Conservation (phyloP, 2,329 filamentous ascomycete species). For the Neospermospora avenae region DNA sequence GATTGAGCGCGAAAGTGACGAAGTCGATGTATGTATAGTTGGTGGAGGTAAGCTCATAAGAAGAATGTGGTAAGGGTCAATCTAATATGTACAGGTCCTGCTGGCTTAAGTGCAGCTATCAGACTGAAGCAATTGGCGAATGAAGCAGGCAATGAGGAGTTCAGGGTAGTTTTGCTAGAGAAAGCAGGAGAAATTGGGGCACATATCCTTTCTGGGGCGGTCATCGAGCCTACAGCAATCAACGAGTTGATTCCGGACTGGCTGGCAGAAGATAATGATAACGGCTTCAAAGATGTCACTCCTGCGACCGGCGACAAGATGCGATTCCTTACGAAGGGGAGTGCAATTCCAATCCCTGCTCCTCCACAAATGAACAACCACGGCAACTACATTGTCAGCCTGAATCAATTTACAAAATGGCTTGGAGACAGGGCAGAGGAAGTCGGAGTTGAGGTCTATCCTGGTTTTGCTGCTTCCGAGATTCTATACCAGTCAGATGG, state of each 20-base stretch:
- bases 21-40: constrained; percentile 96
- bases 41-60: constrained; percentile 63
- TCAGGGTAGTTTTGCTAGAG: constrained; percentile 86
- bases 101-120: constrained; percentile 89
- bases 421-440: constrained; percentile 95
- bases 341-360: constrained; percentile 74
- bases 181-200: constrained; percentile 94
- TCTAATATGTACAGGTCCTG: constrained; percentile 58
- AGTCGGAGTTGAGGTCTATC: constrained; percentile 91
- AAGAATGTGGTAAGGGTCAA: background rate
- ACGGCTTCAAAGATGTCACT: constrained; percentile 82
- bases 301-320: constrained; percentile 82
- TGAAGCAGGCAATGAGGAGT: constrained; percentile 92
- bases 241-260: constrained; percentile 92
- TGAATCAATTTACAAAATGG: constrained; percentile 96
- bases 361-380: constrained; percentile 98
- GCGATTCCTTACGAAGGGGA: constrained; percentile 85
- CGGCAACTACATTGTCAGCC: constrained; percentile 94
- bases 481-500: constrained; percentile 84
- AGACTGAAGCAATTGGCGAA: constrained; percentile 93
- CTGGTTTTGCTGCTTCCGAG: constrained; percentile 92
- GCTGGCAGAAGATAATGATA: constrained; percentile 83
- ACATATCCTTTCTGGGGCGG: constrained; percentile 93
- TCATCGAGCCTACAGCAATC: constrained; percentile 84
- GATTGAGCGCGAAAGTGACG: constrained; percentile 83